A percentile compares a stretch with the other conserved stretches of the same genome.
phyloP scores from a whole-genome alignment of 768 basidiomycete genomes.

The Chalciporus pseudorubinellus region DNA sequence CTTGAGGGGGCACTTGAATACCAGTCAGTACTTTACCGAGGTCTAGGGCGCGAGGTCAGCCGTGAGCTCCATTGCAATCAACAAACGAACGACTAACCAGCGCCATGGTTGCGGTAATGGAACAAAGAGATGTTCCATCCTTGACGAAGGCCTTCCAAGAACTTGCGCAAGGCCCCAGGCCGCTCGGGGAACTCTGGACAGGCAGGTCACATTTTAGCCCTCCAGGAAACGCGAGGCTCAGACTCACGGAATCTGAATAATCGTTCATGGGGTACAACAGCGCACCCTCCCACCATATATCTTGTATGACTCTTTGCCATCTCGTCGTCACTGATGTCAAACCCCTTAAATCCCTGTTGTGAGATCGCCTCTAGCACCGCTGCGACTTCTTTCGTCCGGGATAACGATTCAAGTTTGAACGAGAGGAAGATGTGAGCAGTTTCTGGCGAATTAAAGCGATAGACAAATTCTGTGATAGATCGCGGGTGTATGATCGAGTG shows the following conservation, averaged over 20 bases:
- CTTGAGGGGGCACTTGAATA: slow-evolving; percentile 80
- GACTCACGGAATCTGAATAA: slow-evolving; percentile 88
- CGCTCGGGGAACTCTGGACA: slow-evolving; percentile 90
- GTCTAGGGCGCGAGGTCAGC: slow-evolving; percentile 47
- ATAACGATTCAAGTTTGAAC: slow-evolving; percentile 68
- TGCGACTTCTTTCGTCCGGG: slow-evolving; percentile 57
- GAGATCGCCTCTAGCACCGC: slow-evolving; percentile 64
- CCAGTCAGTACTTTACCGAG: slow-evolving; percentile 91
- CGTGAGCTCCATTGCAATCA: background rate
- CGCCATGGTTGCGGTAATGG: slow-evolving; percentile 97
- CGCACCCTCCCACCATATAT: slow-evolving; percentile 91
- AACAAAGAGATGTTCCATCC: slow-evolving; percentile 97
- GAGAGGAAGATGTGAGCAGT: slow-evolving; percentile 88
- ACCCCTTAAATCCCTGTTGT: slow-evolving; percentile 71
- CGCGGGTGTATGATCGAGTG: slow-evolving; percentile 89
- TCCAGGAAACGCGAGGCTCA: background rate
- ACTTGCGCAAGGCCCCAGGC: slow-evolving; percentile 86
- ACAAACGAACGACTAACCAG: slow-evolving; percentile 53
- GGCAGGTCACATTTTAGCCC: background rate
- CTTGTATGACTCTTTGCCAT: slow-evolving; percentile 92
- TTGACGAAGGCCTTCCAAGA: slow-evolving; percentile 75
- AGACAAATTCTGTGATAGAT: slow-evolving; percentile 92
- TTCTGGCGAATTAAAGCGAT: slow-evolving; percentile 76
- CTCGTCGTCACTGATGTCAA: slow-evolving; percentile 93
- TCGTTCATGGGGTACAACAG: slow-evolving; percentile 76